Conservation (phyloP, 2,329 filamentous ascomycete species). For the Pestalotiopsis fici region DNA sequence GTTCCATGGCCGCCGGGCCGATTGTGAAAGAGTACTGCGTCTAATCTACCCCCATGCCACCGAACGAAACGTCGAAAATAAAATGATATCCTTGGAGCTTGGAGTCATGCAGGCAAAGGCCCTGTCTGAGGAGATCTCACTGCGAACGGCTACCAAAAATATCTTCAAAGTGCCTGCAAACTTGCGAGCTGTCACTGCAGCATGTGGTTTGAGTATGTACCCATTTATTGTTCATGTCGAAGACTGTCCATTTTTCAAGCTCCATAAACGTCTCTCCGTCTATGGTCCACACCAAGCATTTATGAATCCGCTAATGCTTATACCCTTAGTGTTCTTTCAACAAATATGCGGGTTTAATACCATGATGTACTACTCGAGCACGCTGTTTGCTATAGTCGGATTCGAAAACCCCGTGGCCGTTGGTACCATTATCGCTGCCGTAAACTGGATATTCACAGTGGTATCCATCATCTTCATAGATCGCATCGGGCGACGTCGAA, state of each 20-base stretch:
- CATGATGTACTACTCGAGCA: slow-evolving; percentile 20
- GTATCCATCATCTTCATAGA: slow-evolving; percentile 44
- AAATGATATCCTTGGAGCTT: slow-evolving; percentile 40
- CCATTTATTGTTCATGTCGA: not conserved
- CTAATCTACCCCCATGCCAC: slow-evolving; percentile 43
- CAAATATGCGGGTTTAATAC: slow-evolving; percentile 32
- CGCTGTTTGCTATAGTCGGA: slow-evolving; percentile 36
- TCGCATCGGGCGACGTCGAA: slow-evolving; percentile 37
- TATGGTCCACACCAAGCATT: not conserved
- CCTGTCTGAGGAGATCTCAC: slow-evolving; percentile 30
- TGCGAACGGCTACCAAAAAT: slow-evolving; percentile 39
- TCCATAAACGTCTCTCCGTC: no score
- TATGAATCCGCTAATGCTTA: not conserved
- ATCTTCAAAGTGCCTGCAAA: slow-evolving; percentile 40
- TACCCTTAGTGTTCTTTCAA: slow-evolving; percentile 17
- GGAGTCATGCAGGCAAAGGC: slow-evolving; percentile 36
- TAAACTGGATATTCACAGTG: slow-evolving; percentile 45
- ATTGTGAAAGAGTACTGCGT: slow-evolving; percentile 37
- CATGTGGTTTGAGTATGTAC: slow-evolving; percentile 43
- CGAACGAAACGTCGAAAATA: slow-evolving; percentile 41
- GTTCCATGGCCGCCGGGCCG: slow-evolving; percentile 38
- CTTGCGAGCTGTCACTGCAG: slow-evolving; percentile 41
- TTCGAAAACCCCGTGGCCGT: slow-evolving; percentile 46
- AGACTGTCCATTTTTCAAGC: not conserved
- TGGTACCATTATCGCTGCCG: slow-evolving; percentile 37